Percentiles rank a stretch among this genome's conserved stretches.
Evolutionary conservation across 768 basidiomycete species (phyloP).

Genomic region (Asterophora parasitica): DNA sequence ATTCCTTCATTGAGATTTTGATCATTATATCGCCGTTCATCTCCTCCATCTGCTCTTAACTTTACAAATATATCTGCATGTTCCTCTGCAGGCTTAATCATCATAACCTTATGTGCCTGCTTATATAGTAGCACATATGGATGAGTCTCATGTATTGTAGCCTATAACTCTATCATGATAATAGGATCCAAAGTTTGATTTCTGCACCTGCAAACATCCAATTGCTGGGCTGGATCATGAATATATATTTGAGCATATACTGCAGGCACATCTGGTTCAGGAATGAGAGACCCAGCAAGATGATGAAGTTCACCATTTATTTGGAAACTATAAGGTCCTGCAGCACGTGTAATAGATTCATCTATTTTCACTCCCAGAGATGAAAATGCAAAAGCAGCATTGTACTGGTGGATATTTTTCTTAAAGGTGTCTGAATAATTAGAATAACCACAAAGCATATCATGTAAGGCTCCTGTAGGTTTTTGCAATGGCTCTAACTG

Average conservation of each 20-base stretch:
- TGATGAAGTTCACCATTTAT: slow-evolving; percentile 32
- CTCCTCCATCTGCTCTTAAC: too few species aligned
- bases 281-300: slow-evolving; percentile 23
- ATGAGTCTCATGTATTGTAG: slow-evolving; percentile 3
- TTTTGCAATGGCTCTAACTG: background rate
- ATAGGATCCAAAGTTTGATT: slow-evolving; percentile 2
- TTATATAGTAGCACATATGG: slow-evolving; percentile 18
- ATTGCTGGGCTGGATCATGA: slow-evolving; percentile 27
- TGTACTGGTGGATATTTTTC: background rate
- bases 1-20: too few species aligned
- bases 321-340: slow-evolving; percentile 21
- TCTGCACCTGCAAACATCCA: slow-evolving; percentile 13
- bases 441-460: background rate
- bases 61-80: slow-evolving; percentile 1
- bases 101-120: slow-evolving; percentile 20
- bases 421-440: background rate
- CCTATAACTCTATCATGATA: slow-evolving; percentile 4
- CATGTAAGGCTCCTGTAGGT: background rate
- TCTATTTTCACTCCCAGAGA: slow-evolving; percentile 27
- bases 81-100: slow-evolving; percentile 9
- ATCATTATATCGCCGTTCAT: too few species aligned
- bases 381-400: slow-evolving; percentile 22
- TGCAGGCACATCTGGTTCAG: slow-evolving; percentile 13
- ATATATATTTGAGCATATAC: slow-evolving; percentile 34
- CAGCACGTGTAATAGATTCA: slow-evolving; percentile 12